A percentile compares a stretch with the other conserved stretches of the same genome.
Conservation (phyloP, 169 alveolate genomes). For the Plasmodium ovale region DNA sequence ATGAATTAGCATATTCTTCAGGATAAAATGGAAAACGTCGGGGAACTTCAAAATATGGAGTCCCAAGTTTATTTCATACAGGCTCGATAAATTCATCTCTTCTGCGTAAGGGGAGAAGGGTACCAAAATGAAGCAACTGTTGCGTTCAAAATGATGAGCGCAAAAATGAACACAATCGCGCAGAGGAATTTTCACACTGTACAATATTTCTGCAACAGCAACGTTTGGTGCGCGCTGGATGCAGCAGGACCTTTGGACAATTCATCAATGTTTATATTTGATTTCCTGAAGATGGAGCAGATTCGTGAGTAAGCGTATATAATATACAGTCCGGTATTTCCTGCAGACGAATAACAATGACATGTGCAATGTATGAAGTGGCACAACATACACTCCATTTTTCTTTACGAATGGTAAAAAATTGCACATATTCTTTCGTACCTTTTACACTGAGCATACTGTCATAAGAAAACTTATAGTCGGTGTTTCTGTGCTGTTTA, state of each 20-base stretch:
- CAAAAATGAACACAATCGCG: neutral
- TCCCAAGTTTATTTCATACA: constrained; percentile 81
- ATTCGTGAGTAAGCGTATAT: constrained; percentile 97
- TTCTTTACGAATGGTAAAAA: too few relatives aligned
- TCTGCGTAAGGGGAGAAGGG: constrained; percentile 8
- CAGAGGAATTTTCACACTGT: too few relatives aligned
- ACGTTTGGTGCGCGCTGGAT: neutral
- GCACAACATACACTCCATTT: too few relatives aligned
- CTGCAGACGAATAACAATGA: neutral
- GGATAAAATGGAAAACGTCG: constrained; percentile 78
- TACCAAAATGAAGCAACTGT: neutral
- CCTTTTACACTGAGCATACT: constrained; percentile 99
- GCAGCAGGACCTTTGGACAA: constrained; percentile 23
- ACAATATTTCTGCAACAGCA: constrained; percentile 1
- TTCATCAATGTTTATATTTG: constrained; percentile 80
- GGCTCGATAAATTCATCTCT: constrained; percentile 75
- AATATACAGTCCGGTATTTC: constrained; percentile 96
- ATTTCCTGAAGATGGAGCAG: constrained; percentile 94
- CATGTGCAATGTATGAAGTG: neutral
- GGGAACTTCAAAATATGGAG: constrained; percentile 83
- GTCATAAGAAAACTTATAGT: constrained; percentile 96
- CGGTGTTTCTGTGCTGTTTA: constrained; percentile 94
- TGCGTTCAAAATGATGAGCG: neutral
- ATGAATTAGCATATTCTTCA: constrained; percentile 78
- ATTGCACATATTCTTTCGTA: too few relatives aligned